Evolutionary conservation across 129 eudicot species (phyloP), one percentile per base, ranked within the genome.

Genomic region (Tanacetum coccineum): DNA sequence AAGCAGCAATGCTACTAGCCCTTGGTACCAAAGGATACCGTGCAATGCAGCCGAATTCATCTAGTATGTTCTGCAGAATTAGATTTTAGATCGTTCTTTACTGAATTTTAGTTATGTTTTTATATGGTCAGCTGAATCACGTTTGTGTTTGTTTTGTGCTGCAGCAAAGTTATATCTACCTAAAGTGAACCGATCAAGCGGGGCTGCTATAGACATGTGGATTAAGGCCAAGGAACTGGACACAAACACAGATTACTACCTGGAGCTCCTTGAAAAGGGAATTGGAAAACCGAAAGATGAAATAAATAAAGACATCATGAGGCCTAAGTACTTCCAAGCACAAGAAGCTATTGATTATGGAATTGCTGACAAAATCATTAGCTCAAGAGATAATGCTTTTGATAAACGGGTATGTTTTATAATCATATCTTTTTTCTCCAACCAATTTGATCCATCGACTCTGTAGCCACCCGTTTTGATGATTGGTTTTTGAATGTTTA

Each of bases 1-100:
- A 87, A 85, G 97, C 97, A 63, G 97, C 92, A 71, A 87, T 91
- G 97, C 83, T 91, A 58, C 81, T 91, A 32, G 59, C 95, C 25
- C 89, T 91, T 60, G 97, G 97, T 79, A 63, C 75, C 36, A 85
- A 91, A 83, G 97, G 97, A 53, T 55, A 69, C 14, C 93, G 95
- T 39, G 89, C 78, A 9, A 15, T 85, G 65, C 86, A 65, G 81
- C 95, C 95, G 68, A 68, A 79, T 55, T 76, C 84, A 50, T 76
- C 84, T 42, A 91, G 97, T 91, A 87, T 74, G 88, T 79, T 73
- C 40, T 68, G 9, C 64, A 9, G 54, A 19, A 57, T 19, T 62
- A 26, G 2, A 40, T 76, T 32, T 2, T 15, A 11, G 10, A 36
- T 49, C 54, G 3, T 49, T 17, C n/a, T 14, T 49, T 49, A 17